phyloP scores from a whole-genome alignment of 495 filamentous ascomycete genomes.

The Monascus purpureus region DNA sequence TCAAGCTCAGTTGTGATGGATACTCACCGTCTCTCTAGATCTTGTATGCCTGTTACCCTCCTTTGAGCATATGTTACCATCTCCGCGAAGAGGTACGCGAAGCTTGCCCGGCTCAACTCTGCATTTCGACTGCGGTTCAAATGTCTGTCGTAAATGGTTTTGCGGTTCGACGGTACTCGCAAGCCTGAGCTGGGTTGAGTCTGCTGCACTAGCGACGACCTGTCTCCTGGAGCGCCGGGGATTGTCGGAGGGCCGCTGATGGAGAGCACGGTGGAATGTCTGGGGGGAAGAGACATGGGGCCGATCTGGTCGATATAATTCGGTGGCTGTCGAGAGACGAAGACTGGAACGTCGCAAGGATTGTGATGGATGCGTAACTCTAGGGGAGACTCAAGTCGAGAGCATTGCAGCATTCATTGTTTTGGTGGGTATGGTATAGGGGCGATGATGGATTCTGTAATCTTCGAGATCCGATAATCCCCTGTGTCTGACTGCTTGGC shows the following conservation, averaged over 20 bases:
- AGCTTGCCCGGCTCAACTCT: slow-evolving; percentile 81
- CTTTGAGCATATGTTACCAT: slow-evolving; percentile 95
- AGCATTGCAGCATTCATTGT: no score
- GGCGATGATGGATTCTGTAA: no score
- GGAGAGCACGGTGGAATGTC: slow-evolving; percentile 26
- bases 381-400: no score
- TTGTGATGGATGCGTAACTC: no score
- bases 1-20: no score
- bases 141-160: slow-evolving; percentile 95
- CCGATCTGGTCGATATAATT: no score
- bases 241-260: slow-evolving; percentile 17
- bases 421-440: no score
- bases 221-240: slow-evolving; percentile 13
- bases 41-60: slow-evolving; percentile 78
- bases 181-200: slow-evolving; percentile 46
- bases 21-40: slow-evolving; percentile 77
- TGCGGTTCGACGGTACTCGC: slow-evolving; percentile 84
- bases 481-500: no score
- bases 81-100: slow-evolving; percentile 91
- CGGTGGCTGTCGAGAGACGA: no score
- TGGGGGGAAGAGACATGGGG: slow-evolving; percentile 25
- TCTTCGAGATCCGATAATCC: no score
- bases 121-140: slow-evolving; percentile 75
- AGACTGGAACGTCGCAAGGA: no score
- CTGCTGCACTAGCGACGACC: slow-evolving; percentile 14